Evolutionary conservation across 108 stramenopile species (phyloP), one percentile per base, ranked within the genome.

Genomic region (Cyclotella baltica): DNA sequence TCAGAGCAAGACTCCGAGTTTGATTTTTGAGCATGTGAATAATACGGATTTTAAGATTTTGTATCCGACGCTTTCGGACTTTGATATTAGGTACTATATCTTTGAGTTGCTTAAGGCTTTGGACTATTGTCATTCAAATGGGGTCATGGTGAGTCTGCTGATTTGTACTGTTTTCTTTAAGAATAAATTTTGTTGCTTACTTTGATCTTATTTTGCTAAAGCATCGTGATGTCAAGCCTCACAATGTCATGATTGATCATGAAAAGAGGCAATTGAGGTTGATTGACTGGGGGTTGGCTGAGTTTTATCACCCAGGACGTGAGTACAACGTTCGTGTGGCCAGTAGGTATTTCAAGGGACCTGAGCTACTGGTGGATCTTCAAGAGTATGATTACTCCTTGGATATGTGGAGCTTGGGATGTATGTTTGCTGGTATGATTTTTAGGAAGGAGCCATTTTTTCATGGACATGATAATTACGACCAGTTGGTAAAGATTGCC

Each of bases 271-370:
- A 98, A 88, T 88, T 99, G 33, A 90, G 99, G 28, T 85, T 99
- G 47, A 99, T 99, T 77, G 99, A 99, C 85, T 99, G 99, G 99
- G 99, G 99, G 31, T 90, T 99, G 53, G 99, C 99, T 1, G 99
- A 99, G 86, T 99, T 99, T 68, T 99, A 99, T 78, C 99, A 99
- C 76, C 98, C 98, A 3, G 99, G 99, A 70, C 78, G 98, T 38
- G 99, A 99, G 87, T 99, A 99, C 92, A 99, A 99, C 83, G 99
- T 99, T 51, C 88, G 99, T 43, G 99, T 99, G 36, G 99, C 99
- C 22, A 94, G 93, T n/a, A 89, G 99, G 22, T 99, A 99, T 86
- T 99, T 99, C 88, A 99, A 99, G 88, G 97, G 98, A 33, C 99
- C 99, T 30, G 99, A 99, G 84, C 84, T 99, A 34, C 87, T 99